A percentile compares a stretch with the other conserved stretches of the same genome.
Evolutionary conservation across 768 basidiomycete species (phyloP).

Genomic region (Leccinum sublutescens): DNA sequence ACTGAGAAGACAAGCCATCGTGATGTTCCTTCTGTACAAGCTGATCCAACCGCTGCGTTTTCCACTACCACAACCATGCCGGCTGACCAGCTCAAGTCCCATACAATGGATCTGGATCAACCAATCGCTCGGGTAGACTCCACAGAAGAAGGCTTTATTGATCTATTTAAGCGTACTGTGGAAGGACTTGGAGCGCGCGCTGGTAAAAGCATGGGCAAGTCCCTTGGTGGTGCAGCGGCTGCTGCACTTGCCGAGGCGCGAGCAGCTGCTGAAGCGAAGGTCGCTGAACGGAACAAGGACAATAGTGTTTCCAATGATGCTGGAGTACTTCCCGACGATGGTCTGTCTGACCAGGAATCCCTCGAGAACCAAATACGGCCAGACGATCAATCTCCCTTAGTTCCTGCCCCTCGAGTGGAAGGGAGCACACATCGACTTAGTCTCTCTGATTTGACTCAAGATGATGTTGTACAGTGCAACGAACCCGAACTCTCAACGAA

Average conservation of each 20-base stretch:
- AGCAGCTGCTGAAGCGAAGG: slow-evolving; percentile 63
- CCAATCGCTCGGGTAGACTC: slow-evolving; percentile 10
- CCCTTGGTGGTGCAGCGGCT: slow-evolving; percentile 51
- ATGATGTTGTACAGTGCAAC: slow-evolving; percentile 23
- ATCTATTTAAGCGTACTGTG: slow-evolving; percentile 68
- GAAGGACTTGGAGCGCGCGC: slow-evolving; percentile 60
- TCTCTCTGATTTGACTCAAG: slow-evolving; percentile 58
- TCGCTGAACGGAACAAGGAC: slow-evolving; percentile 61
- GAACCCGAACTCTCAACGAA: slow-evolving; percentile 22
- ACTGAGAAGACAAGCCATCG: slow-evolving; percentile 7
- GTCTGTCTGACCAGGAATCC: slow-evolving; percentile 7
- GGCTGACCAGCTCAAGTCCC: slow-evolving; percentile 18
- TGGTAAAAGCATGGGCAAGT: slow-evolving; percentile 60
- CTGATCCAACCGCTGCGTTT: neutral
- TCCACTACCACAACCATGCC: neutral
- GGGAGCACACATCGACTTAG: slow-evolving; percentile 43
- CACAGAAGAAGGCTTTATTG: slow-evolving; percentile 50
- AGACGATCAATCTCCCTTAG: neutral
- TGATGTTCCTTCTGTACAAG: slow-evolving; percentile 4
- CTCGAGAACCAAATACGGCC: neutral
- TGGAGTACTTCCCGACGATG: slow-evolving; percentile 28
- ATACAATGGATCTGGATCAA: slow-evolving; percentile 24
- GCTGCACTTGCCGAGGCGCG: slow-evolving; percentile 64
- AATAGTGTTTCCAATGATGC: slow-evolving; percentile 30
- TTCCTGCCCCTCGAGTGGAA: slow-evolving; percentile 1